Conservation (phyloP, 2,329 filamentous ascomycete species). For the Xylariales sp. region DNA sequence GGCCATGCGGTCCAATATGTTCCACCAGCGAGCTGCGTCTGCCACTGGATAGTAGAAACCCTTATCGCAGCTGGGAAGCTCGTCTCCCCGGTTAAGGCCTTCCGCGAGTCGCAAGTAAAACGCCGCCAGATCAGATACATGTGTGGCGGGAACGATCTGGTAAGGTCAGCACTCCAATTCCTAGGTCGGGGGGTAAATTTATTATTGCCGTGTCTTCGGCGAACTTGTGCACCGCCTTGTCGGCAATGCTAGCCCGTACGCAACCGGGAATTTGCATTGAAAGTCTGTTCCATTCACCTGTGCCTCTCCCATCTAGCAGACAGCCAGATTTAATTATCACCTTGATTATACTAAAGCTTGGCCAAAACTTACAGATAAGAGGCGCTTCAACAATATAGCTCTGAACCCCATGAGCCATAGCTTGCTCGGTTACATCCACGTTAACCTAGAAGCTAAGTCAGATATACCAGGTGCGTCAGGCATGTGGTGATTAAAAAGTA, state of each 20-base stretch:
- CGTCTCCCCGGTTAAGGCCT: constrained; percentile 22
- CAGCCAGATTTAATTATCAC: no score
- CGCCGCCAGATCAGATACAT: constrained; percentile 25
- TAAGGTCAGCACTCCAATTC: no score
- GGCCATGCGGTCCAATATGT: constrained; percentile 21
- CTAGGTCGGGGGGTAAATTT: no score
- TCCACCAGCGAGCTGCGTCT: constrained; percentile 24
- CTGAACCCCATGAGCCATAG: constrained; percentile 20
- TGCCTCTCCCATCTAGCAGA: constrained; percentile 26
- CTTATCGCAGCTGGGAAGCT: constrained; percentile 20
- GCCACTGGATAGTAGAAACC: constrained; percentile 29
- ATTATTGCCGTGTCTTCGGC: constrained; percentile 25
- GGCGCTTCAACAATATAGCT: constrained; percentile 24
- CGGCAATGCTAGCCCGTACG: constrained; percentile 22
- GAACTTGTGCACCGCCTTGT: constrained; percentile 26
- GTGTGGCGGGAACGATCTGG: no score
- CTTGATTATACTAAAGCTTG: no score
- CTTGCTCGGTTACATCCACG: constrained; percentile 20
- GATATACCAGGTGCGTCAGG: no score
- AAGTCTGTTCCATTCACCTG: constrained; percentile 25
- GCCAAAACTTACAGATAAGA: constrained; percentile 23
- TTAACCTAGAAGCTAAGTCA: no score
- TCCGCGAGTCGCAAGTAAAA: constrained; percentile 23
- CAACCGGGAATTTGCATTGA: constrained; percentile 26
- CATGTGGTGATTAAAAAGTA: no score